Evolutionary conservation across 2,329 filamentous ascomycete species (phyloP).

Genomic region (Ceratocystis alfenasii): DNA sequence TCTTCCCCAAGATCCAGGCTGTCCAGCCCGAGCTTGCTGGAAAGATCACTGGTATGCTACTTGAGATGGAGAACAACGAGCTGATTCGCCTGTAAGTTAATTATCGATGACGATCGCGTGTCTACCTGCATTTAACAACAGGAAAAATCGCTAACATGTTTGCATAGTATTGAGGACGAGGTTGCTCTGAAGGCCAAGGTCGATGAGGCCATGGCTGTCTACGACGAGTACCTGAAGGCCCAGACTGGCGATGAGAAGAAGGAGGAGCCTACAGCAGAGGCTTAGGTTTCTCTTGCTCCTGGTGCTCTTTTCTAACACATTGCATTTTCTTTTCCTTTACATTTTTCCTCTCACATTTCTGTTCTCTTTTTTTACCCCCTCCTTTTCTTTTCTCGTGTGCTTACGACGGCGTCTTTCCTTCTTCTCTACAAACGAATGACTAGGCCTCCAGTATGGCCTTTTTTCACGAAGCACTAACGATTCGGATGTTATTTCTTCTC

Average conservation of each 20-base stretch:
- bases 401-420: constrained; percentile 13
- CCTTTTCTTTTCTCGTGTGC: constrained; percentile 13
- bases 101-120: background rate
- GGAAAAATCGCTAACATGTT: constrained; percentile 21
- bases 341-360: constrained; percentile 7
- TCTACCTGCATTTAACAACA: constrained; percentile 20
- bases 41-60: constrained; percentile 98
- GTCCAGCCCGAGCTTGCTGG: constrained; percentile 92
- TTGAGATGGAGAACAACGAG: constrained; percentile 98
- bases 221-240: constrained; percentile 96
- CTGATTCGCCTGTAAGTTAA: constrained; percentile 82
- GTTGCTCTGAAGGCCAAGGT: constrained; percentile 86
- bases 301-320: constrained; percentile 24
- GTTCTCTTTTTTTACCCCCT: constrained; percentile 1
- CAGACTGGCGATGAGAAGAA: constrained; percentile 46
- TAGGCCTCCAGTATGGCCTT: constrained; percentile 11
- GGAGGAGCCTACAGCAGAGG: constrained; percentile 35
- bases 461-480: constrained; percentile 17
- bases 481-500: constrained; percentile 15
- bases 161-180: constrained; percentile 77
- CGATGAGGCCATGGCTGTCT: constrained; percentile 90
- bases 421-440: constrained; percentile 14
- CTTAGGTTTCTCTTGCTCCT: constrained; percentile 27
- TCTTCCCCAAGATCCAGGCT: constrained; percentile 95
- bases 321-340: constrained; percentile 12